Base-by-base conservation (phyloP, 805 yeast species). In the Phaffomyces antillensis region DNA sequence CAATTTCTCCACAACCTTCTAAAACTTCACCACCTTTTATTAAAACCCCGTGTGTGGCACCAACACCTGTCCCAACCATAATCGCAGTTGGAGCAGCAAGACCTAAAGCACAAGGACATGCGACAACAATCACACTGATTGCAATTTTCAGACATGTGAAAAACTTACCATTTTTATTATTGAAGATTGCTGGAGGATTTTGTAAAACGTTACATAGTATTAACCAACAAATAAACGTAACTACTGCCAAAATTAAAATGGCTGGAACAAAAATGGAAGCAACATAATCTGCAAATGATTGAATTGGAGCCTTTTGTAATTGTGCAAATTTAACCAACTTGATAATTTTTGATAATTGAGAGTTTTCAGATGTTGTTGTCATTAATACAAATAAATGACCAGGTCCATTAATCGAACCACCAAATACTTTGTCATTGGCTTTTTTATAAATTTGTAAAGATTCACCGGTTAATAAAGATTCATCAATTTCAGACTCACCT, bases 51-150 rank as follows among this genome's bases (percentile, higher is more conserved):
- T 87, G 72, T 13, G 76, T 64, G 0, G 99, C 98, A 36, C 96
- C 98, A 20, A 88, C 83, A 36, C 99, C 99, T 2, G 98, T 91
- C 9, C 97, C 99, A 2, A 93, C 99, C 97, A 95, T 93, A 11
- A 93, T 87, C 0, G 98, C 98, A 2, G 99, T 95, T 2, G 99
- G 99, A 0, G 98, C 96, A 4, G 97, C 97, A 41, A 93, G 71
- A 3, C 99, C 99, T 23, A 93, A 67, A 0, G 99, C 98, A 73
- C 99, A 93, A 0, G 99, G 99, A 65, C 99, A 93, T 2, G 99
- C 99, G 41, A 93, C 97, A 11, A 93, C 96, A 51, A 95, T 77
- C 6, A 93, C 99, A 7, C 95, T 81, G 25, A 93, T 91, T 7
- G 95, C 83, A 39, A 90, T 73, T 55, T 85, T 81, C 45, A 95